A percentile compares a stretch with the other conserved stretches of the same genome.
These are phyloP conservation scores for Fonsecaea pugnacius DNA, from an alignment of 2,329 filamentous ascomycete genomes.

Conservation along the genomic window DNA sequence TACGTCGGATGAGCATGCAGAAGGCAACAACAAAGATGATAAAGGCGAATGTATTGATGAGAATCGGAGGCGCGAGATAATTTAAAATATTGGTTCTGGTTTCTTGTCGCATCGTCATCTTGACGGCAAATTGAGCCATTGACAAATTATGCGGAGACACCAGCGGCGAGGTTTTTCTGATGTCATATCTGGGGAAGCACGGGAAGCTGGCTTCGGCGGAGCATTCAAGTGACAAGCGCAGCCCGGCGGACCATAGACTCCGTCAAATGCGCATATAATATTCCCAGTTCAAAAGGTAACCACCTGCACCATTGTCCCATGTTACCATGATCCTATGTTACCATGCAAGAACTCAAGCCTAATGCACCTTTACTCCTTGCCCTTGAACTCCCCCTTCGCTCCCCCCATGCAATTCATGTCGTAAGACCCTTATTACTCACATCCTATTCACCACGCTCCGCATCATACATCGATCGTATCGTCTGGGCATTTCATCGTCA, in stretches of 20 bases:
- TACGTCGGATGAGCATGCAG: slow-evolving; percentile 29
- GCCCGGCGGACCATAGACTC: not conserved
- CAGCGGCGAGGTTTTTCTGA: not conserved
- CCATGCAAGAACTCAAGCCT: too few relatives aligned
- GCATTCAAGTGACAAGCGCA: not conserved
- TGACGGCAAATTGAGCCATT: slow-evolving; percentile 4
- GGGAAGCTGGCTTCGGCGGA: not conserved
- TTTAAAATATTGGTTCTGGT: not conserved
- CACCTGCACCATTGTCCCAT: not conserved
- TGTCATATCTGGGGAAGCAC: slow-evolving; percentile 3
- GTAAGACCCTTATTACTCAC: not conserved
- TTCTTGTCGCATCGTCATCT: not conserved
- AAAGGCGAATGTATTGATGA: slow-evolving; percentile 11
- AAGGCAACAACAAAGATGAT: slow-evolving; percentile 18
- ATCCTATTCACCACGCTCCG: not conserved
- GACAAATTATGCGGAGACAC: slow-evolving; percentile 6
- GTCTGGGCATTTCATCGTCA: not conserved
- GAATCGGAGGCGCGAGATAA: not conserved
- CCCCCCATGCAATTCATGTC: not conserved
- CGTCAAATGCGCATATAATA: not conserved
- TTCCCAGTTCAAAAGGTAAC: not conserved
- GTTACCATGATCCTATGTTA: not conserved
- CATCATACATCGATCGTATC: not conserved
- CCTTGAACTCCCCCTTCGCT: not conserved
- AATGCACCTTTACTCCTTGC: not conserved